These are phyloP conservation scores for Penicillium thymicola DNA, from an alignment of 2,329 filamentous ascomycete species.

Conservation along the genomic window DNA sequence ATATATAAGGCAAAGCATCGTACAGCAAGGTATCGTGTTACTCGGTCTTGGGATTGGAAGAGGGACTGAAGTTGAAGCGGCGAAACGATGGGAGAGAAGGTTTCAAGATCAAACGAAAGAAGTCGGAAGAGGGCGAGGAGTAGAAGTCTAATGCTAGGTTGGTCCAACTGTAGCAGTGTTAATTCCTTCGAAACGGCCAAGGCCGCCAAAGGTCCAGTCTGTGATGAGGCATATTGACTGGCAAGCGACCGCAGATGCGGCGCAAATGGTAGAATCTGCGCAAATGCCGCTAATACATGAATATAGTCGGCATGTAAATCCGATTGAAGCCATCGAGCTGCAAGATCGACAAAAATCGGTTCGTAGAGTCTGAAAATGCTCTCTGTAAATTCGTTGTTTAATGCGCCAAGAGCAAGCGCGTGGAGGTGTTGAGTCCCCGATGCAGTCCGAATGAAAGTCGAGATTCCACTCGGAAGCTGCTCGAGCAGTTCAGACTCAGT, in stretches of 20 bases:
- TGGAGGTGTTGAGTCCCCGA: slow-evolving; percentile 66
- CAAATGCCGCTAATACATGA: slow-evolving; percentile 66
- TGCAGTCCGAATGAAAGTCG: slow-evolving; percentile 62
- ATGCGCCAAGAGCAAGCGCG: slow-evolving; percentile 65
- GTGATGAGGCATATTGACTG: slow-evolving; percentile 46
- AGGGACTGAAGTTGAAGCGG: slow-evolving; percentile 66
- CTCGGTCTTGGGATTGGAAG: slow-evolving; percentile 56
- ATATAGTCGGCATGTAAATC: slow-evolving; percentile 34
- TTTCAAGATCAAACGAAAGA: slow-evolving; percentile 68
- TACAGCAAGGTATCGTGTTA: slow-evolving; percentile 76
- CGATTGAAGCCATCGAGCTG: slow-evolving; percentile 67
- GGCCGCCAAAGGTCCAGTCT: slow-evolving; percentile 34
- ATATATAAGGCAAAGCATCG: slow-evolving; percentile 77
- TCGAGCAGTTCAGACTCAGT: slow-evolving; percentile 50
- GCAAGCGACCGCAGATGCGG: slow-evolving; percentile 74
- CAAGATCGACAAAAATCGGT: slow-evolving; percentile 73
- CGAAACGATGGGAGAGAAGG: slow-evolving; percentile 63
- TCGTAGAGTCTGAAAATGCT: slow-evolving; percentile 72
- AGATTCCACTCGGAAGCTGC: slow-evolving; percentile 67
- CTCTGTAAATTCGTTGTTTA: slow-evolving; percentile 68
- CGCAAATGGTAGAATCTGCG: slow-evolving; percentile 75
- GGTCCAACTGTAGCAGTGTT: slow-evolving; percentile 34
- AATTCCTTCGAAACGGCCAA: slow-evolving; percentile 30
- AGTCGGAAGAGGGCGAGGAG: slow-evolving; percentile 75
- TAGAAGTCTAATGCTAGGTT: slow-evolving; percentile 42